Evolutionary conservation across 345 rosid genomes (phyloP).

Genomic region (Iberis pinnata): DNA sequence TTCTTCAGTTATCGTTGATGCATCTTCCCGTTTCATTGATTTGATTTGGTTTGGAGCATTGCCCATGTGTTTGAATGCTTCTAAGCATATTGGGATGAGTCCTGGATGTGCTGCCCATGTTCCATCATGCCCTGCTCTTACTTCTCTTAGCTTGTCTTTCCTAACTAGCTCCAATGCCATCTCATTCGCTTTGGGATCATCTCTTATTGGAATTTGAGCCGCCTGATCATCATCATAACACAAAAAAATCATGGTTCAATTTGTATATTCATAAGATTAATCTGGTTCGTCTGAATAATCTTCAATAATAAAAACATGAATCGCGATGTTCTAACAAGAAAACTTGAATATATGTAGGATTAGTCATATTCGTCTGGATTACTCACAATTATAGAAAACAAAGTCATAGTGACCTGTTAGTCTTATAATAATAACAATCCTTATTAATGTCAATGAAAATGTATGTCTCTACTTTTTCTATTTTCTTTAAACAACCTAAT

Average conservation of each 20-base stretch:
- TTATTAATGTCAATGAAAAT: too few relatives aligned
- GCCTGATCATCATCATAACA: slow-evolving; percentile 46
- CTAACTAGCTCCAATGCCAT: slow-evolving; percentile 72
- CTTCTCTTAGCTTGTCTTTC: slow-evolving; percentile 90
- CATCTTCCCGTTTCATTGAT: slow-evolving; percentile 57
- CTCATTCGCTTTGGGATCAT: slow-evolving; percentile 70
- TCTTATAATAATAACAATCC: too few relatives aligned
- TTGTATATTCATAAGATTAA: too few relatives aligned
- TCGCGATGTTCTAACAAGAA: too few relatives aligned
- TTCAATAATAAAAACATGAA: too few relatives aligned
- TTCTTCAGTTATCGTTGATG: slow-evolving; percentile 53
- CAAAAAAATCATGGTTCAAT: slow-evolving; percentile 6
- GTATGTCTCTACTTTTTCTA: too few relatives aligned
- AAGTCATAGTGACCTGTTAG: too few relatives aligned
- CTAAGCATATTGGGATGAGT: slow-evolving; percentile 62
- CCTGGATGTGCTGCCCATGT: slow-evolving; percentile 99
- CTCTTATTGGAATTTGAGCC: slow-evolving; percentile 87
- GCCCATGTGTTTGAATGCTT: slow-evolving; percentile 71
- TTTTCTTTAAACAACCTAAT: too few relatives aligned
- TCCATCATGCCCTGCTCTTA: slow-evolving; percentile 85
- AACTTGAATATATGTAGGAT: too few relatives aligned
- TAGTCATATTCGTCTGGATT: too few relatives aligned
- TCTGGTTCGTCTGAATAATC: too few relatives aligned
- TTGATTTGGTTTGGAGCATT: slow-evolving; percentile 56
- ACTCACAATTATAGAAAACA: too few relatives aligned